Conservation (phyloP, 176 grass and related monocot species). For the Cocos nucifera region DNA sequence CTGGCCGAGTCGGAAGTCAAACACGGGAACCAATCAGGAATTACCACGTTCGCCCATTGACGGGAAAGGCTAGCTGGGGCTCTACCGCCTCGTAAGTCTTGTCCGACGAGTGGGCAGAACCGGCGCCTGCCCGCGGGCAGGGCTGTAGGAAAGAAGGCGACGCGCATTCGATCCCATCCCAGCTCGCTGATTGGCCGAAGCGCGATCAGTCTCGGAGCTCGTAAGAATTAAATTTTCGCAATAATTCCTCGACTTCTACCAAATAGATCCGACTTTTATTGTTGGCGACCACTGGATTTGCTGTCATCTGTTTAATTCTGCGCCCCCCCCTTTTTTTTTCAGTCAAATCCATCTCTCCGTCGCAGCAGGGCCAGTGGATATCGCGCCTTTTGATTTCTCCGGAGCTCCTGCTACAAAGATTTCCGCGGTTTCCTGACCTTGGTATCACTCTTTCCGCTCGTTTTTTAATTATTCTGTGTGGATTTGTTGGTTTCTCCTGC, state of each 20-base stretch:
- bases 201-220: background rate
- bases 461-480: background rate
- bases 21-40: no score
- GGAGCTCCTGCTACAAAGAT: background rate
- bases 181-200: background rate
- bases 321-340: no score
- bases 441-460: background rate
- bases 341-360: no score
- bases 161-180: no score
- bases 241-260: constrained; percentile 2
- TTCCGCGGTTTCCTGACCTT: background rate
- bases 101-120: no score
- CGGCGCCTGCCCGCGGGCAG: no score
- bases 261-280: background rate
- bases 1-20: no score
- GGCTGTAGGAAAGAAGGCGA: no score
- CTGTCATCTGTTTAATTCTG: background rate
- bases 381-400: no score
- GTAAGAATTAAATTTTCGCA: background rate
- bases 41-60: no score
- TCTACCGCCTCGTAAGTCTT: no score
- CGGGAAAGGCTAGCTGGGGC: background rate
- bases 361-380: no score
- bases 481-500: background rate
- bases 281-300: background rate